Conservation (phyloP, 129 eudicot genomes). For the Centella asiatica region DNA sequence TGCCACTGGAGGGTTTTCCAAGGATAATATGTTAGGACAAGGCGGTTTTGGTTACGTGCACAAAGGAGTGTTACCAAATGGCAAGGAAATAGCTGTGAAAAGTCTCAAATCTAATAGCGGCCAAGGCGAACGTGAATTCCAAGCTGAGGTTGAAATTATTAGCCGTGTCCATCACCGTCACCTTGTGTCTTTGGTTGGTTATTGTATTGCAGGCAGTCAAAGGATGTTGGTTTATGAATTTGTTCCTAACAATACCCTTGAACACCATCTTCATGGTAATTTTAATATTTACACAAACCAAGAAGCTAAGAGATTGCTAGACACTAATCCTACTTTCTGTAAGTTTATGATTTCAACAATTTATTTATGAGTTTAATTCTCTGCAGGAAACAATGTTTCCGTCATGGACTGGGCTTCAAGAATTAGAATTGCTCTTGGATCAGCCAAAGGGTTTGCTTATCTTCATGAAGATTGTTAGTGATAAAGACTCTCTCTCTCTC, state of each 20-base stretch:
- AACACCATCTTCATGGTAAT: conserved; percentile 64
- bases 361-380: background rate
- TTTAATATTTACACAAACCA: background rate
- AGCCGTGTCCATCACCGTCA: conserved; percentile 71
- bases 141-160: conserved; percentile 71
- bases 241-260: conserved; percentile 56
- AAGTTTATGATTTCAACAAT: background rate
- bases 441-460: conserved; percentile 81
- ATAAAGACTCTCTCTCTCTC: background rate
- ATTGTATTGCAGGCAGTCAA: conserved; percentile 57
- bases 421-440: conserved; percentile 57
- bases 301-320: background rate
- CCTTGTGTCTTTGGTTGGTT: conserved; percentile 71
- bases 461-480: conserved; percentile 83
- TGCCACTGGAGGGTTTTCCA: conserved; percentile 54
- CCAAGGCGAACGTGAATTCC: conserved; percentile 75
- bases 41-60: conserved; percentile 82
- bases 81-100: conserved; percentile 63
- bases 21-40: conserved; percentile 46
- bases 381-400: conserved; percentile 31
- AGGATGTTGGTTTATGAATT: conserved; percentile 73
- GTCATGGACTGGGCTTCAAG: conserved; percentile 51
- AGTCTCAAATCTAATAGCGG: conserved; percentile 66
- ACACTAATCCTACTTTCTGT: background rate
- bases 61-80: conserved; percentile 64